Evolutionary conservation across 129 eudicot species (phyloP).

Genomic region (Cynara cardunculus): DNA sequence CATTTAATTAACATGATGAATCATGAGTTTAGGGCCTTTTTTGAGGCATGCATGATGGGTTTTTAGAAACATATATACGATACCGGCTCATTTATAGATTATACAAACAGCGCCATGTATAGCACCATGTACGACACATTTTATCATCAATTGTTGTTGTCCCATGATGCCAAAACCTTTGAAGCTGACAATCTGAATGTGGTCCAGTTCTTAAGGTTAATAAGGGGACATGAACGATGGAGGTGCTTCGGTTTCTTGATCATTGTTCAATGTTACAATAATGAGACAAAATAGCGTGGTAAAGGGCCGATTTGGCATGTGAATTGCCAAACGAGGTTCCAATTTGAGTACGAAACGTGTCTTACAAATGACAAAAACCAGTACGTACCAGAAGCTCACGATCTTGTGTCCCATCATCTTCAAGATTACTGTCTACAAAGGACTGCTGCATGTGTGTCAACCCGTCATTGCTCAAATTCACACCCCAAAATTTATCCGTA

Average conservation of each 20-base stretch:
- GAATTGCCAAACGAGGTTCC: slow-evolving; percentile 1
- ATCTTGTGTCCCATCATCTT: neutral
- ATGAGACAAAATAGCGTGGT: slow-evolving; percentile 10
- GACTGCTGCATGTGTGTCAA: neutral
- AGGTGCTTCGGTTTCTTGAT: neutral
- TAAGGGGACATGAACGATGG: neutral
- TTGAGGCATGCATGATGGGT: too few species aligned
- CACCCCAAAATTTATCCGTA: neutral
- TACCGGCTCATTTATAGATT: neutral
- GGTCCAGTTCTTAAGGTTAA: neutral
- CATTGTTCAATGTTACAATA: neutral
- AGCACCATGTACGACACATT: neutral
- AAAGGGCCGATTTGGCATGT: slow-evolving; percentile 10
- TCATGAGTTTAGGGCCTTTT: too few species aligned
- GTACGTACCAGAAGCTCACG: neutral
- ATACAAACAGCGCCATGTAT: slow-evolving; percentile 6
- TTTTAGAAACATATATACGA: neutral
- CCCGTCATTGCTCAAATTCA: neutral
- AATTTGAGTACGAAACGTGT: neutral
- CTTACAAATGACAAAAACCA: neutral
- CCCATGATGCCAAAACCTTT: neutral
- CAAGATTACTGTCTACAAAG: neutral
- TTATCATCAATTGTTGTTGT: neutral
- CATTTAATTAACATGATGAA: too few species aligned
- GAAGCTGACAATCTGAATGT: slow-evolving; percentile 7